Evolutionary conservation across 345 rosid genomes (phyloP), one percentile per base, ranked within the genome.

Genomic region (Microcos paniculata): DNA sequence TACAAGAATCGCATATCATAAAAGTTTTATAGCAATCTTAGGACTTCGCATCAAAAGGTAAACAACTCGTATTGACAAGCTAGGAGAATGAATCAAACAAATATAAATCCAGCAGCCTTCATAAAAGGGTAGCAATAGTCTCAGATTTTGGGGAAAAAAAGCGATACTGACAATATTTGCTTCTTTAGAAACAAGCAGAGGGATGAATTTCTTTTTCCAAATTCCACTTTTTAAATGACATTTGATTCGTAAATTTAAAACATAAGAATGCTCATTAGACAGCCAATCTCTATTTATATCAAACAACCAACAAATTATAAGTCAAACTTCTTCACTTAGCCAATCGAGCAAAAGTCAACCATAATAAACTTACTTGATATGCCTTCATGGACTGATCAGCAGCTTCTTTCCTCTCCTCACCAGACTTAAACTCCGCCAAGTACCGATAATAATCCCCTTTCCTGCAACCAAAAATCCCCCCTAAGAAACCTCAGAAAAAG

Each of bases 371-470:
- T 16, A 85, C 94, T 92, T 86, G 82, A 82, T 90, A 90, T 35
- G 92, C 94, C 79, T 88, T 88, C 88, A 87, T 75, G 46, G 94
- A 88, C 77, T 79, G 84, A 51, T 88, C 90, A 69, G 94, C 88
- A 67, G 84, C 87, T 64, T 86, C 89, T 76, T 87, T 86, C 76
- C 82, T 86, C 48, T 86, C 91, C 53, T 84, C 74, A 26, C 89
- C 88, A 21, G 77, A 55, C 81, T 85, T 90, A 76, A 88, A 87
- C 73, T 88, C 92, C 0, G 92, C 89, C 64, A 86, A 80, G 76
- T 90, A 90, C 49, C 94, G 80, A 77, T 83, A 90, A 78, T 90
- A 90, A 53, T 90, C 94, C 21, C 89, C 94, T 76, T 90, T 90
- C 94, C 94, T 90, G 84, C 82, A 82, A 72, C 58, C 55, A 63